Evolutionary conservation across 2,329 filamentous ascomycete species (phyloP).

Genomic region (Fusarium pilosicola): DNA sequence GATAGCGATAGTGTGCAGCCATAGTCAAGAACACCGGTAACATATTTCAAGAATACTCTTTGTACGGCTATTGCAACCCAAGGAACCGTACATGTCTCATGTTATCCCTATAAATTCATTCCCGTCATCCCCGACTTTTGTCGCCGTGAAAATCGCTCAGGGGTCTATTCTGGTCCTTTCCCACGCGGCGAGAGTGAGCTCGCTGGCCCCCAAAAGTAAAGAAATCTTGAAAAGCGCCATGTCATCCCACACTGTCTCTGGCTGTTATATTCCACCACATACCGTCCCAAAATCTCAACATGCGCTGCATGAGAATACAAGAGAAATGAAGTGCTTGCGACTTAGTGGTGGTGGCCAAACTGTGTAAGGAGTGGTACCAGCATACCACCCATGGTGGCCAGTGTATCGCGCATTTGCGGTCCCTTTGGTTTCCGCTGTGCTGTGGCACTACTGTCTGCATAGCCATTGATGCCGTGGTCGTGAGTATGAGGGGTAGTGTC

Average conservation of each 20-base stretch:
- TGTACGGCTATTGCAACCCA: constrained; percentile 13
- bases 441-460: constrained; percentile 57
- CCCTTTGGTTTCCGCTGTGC: constrained; percentile 63
- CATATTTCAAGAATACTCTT: constrained; percentile 16
- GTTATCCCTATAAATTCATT: constrained; percentile 11
- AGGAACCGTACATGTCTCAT: constrained; percentile 25
- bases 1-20: not conserved
- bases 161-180: constrained; percentile 31
- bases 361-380: constrained; percentile 80
- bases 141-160: constrained; percentile 4
- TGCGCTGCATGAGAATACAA: constrained; percentile 14
- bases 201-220: constrained; percentile 30
- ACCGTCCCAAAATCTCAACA: constrained; percentile 4
- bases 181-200: constrained; percentile 29
- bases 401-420: constrained; percentile 73
- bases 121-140: constrained; percentile 5
- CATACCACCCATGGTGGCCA: constrained; percentile 80
- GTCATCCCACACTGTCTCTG: constrained; percentile 19
- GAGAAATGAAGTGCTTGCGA: constrained; percentile 4
- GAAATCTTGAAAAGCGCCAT: constrained; percentile 28
- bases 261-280: constrained; percentile 6
- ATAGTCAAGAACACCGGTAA: not conserved
- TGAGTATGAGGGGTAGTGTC: constrained; percentile 61
- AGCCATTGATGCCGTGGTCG: constrained; percentile 65
- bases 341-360: constrained; percentile 76